Evolutionary conservation across 176 grass and related monocot species (phyloP).

Genomic region (Tillandsia leiboldiana): DNA sequence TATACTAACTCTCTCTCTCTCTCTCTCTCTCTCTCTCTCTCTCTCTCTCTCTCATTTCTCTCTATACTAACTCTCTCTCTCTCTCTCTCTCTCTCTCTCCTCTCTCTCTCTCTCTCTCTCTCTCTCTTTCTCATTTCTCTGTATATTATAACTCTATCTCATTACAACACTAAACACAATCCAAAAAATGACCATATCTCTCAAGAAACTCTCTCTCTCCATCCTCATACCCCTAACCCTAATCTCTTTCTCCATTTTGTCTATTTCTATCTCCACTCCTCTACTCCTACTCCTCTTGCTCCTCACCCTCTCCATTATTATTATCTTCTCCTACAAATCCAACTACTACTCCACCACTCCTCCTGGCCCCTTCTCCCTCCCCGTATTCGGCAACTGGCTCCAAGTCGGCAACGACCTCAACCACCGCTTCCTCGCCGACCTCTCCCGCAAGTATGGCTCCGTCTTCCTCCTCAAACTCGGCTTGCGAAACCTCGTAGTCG

Average conservation of each 20-base stretch:
- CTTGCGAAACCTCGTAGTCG: neutral
- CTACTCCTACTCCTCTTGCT: conserved; percentile 7
- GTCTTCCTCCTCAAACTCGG: conserved; percentile 15
- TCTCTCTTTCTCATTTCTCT: neutral
- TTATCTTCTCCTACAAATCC: no score
- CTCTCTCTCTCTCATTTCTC: neutral
- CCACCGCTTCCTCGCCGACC: conserved; percentile 1
- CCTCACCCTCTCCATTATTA: conserved; percentile 2
- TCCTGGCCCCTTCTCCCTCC: conserved; percentile 10
- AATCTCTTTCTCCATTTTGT: neutral
- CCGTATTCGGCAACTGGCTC: conserved; percentile 11
- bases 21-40: neutral
- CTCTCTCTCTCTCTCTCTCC: neutral
- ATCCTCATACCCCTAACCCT: neutral
- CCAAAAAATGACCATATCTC: neutral
- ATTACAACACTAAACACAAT: neutral
- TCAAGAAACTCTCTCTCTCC: neutral
- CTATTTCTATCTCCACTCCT: neutral
- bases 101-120: neutral
- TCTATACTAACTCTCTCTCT: neutral
- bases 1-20: neutral
- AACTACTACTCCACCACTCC: neutral
- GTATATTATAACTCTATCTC: neutral
- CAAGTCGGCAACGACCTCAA: conserved; percentile 1
- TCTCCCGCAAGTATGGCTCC: conserved; percentile 10